A percentile compares a stretch with the other conserved stretches of the same genome.
phyloP scores from a whole-genome alignment of 768 basidiomycete genomes.

The Postia placenta region DNA sequence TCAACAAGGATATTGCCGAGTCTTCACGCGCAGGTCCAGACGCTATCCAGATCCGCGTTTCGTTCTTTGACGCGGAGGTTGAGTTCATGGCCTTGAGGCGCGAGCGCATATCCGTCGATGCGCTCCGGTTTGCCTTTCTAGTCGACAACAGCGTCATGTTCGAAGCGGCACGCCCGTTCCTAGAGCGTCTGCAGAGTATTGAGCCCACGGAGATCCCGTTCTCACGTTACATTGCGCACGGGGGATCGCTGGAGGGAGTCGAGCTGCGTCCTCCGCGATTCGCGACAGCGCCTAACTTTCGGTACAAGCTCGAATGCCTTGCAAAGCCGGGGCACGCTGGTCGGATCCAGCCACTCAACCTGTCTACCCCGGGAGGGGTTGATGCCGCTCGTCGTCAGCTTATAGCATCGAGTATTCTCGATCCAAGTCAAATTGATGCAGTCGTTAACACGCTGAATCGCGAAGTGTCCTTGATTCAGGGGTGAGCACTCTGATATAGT shows the following conservation, averaged over 20 bases:
- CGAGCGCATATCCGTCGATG: conserved; percentile 19
- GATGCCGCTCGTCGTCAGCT: conserved; percentile 35
- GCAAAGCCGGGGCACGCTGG: conserved; percentile 27
- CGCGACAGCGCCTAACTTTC: conserved; percentile 46
- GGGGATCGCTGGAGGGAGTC: conserved; percentile 29
- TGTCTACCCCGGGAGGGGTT: conserved; percentile 35
- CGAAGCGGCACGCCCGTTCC: conserved; percentile 62
- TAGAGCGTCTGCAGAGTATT: conserved; percentile 45
- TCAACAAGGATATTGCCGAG: conserved; percentile 37
- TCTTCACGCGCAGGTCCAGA: conserved; percentile 29
- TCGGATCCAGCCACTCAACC: conserved; percentile 33
- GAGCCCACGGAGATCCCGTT: conserved; percentile 59
- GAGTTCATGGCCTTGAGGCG: conserved; percentile 42
- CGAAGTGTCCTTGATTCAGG: conserved; percentile 67
- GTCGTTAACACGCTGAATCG: conserved; percentile 53
- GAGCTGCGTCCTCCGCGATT: conserved; percentile 49
- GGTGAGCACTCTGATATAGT: conserved; percentile 42
- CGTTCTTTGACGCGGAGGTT: conserved; percentile 58
- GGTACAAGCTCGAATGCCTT: conserved; percentile 45
- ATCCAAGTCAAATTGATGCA: conserved; percentile 67
- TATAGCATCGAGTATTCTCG: conserved; percentile 48
- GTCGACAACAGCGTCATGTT: conserved; percentile 63
- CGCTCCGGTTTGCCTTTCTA: conserved; percentile 28
- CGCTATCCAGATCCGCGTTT: conserved; percentile 40
- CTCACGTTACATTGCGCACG: conserved; percentile 43